Evolutionary conservation across 202 grass and related monocot genomes (phyloP).

Genomic region (Sporobolus alterniflorus): DNA sequence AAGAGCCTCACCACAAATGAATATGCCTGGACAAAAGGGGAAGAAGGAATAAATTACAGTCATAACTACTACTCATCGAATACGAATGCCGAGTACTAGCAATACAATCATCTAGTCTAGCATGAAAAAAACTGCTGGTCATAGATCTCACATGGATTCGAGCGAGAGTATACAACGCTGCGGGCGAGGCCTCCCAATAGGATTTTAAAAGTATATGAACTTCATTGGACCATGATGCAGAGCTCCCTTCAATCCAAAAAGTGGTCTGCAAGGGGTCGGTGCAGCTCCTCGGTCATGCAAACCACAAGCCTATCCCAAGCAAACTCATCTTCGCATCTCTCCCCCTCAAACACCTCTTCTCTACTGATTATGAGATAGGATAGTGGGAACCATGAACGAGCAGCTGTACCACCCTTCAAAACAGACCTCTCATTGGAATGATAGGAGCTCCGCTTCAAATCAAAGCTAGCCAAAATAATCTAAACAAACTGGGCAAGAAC

Average conservation of each 20-base stretch:
- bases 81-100: too few relatives aligned
- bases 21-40: not conserved
- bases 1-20: not conserved
- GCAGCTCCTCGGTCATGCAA: constrained; percentile 89
- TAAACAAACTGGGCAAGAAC: not conserved
- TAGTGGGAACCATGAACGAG: constrained; percentile 93
- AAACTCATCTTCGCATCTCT: not conserved
- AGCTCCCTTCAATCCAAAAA: constrained; percentile 99
- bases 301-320: constrained; percentile 74
- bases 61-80: constrained; percentile 3
- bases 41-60: not conserved
- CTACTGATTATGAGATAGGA: constrained; percentile 50
- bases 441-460: constrained; percentile 70
- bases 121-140: too few relatives aligned
- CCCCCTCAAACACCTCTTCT: not conserved
- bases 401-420: constrained; percentile 53
- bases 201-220: too few relatives aligned
- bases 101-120: too few relatives aligned
- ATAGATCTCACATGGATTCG: too few relatives aligned
- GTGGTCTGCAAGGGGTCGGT: constrained; percentile 55
- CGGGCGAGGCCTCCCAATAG: too few relatives aligned
- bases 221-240: constrained; percentile 45
- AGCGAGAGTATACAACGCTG: too few relatives aligned
- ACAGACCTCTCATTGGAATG: constrained; percentile 72
- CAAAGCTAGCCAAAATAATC: not conserved